Percentiles rank a stretch among this genome's conserved stretches.
phyloP scores from a whole-genome alignment of 345 rosid species.

The Litchi chinensis region DNA sequence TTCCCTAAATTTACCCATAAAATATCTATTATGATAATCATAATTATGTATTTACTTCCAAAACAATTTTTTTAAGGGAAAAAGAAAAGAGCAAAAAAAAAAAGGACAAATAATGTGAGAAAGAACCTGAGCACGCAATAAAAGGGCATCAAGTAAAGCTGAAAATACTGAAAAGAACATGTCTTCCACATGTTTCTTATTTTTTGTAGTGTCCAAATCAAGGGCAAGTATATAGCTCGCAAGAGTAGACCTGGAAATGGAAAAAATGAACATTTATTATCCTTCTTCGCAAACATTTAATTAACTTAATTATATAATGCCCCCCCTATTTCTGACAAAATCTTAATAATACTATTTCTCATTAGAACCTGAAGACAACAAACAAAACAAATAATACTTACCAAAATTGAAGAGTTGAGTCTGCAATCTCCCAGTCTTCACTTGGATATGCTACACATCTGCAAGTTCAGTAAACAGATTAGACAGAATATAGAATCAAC shows the following conservation, averaged over 20 bases:
- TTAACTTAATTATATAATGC: neutral
- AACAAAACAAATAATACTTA: conserved; percentile 31
- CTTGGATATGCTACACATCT: conserved; percentile 92
- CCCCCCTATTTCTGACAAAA: neutral
- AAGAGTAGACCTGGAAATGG: conserved; percentile 70
- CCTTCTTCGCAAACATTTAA: neutral
- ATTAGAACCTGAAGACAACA: conserved; percentile 11
- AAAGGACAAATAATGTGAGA: conserved; percentile 16
- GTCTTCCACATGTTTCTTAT: conserved; percentile 54
- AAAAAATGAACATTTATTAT: conserved; percentile 3
- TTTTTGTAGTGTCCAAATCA: conserved; percentile 41
- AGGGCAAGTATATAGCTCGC: conserved; percentile 72
- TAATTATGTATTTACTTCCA: conserved; percentile 7
- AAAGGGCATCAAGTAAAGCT: conserved; percentile 77
- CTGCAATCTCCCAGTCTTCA: conserved; percentile 98
- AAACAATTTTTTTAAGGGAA: conserved; percentile 10
- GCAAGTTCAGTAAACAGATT: conserved; percentile 31
- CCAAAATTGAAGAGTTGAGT: conserved; percentile 98
- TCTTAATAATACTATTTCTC: neutral
- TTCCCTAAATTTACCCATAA: neutral
- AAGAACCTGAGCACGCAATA: conserved; percentile 86
- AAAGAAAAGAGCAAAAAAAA: conserved; percentile 11
- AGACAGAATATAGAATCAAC: conserved; percentile 14
- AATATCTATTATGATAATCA: neutral
- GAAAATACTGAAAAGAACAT: conserved; percentile 72